phyloP scores from a whole-genome alignment of 2,329 filamentous ascomycete species.

The Diaporthe sp. region DNA sequence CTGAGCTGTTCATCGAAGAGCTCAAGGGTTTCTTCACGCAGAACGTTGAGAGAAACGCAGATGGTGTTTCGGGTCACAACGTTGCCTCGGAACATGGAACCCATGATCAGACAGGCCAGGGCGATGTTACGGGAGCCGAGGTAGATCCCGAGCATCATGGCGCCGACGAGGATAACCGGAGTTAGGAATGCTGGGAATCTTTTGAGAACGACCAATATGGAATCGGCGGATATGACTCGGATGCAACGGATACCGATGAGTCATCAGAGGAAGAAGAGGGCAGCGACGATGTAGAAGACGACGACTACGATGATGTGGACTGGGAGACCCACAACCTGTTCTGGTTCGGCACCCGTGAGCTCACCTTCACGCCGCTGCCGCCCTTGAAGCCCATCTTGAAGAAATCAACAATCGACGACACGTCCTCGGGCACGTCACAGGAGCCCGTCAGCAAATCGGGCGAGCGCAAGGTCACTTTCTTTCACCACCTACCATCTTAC shows the following conservation, averaged over 20 bases:
- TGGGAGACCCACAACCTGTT: conserved; percentile 22
- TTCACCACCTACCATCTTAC: neutral
- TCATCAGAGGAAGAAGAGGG: neutral
- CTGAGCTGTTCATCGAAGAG: neutral
- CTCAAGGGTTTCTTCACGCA: neutral
- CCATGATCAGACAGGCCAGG: neutral
- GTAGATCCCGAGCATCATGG: neutral
- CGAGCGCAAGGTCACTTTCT: conserved; percentile 6
- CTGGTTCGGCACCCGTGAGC: conserved; percentile 12
- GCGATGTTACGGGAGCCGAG: neutral
- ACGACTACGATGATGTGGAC: conserved; percentile 12
- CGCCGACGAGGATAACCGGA: neutral
- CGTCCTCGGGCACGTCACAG: neutral
- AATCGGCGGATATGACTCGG: neutral
- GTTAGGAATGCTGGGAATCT: neutral
- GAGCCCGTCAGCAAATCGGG: neutral
- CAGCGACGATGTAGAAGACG: neutral
- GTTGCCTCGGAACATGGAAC: neutral
- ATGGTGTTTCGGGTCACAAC: neutral
- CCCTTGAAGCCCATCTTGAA: conserved; percentile 2
- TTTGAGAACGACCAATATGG: neutral
- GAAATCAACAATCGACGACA: neutral
- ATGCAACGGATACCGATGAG: neutral
- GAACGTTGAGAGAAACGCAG: neutral
- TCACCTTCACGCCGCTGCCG: neutral